phyloP scores from a whole-genome alignment of 1,139 yeast genomes.

The Hyphopichia fennica region DNA sequence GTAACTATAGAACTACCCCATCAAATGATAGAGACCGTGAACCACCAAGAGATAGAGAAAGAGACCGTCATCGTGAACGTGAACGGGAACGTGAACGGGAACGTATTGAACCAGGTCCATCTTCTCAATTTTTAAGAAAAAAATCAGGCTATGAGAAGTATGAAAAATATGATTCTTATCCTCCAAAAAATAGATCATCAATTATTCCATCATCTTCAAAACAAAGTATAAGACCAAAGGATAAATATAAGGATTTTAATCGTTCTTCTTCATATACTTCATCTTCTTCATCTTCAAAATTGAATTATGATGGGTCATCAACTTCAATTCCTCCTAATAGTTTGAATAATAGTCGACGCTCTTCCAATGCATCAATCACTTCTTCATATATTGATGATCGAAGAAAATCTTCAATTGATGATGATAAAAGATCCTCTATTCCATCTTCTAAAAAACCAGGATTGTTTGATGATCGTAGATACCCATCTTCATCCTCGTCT shows the following conservation, averaged over 20 bases:
- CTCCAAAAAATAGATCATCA: slow-evolving; percentile 5
- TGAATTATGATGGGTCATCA: background rate
- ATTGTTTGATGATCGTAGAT: background rate
- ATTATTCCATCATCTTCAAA: background rate
- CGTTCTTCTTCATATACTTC: background rate
- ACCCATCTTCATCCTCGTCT: background rate
- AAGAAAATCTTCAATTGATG: slow-evolving; percentile 3
- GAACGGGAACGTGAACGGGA: too few species aligned
- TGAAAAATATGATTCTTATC: slow-evolving; percentile 15
- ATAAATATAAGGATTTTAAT: slow-evolving; percentile 1
- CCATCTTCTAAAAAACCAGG: background rate
- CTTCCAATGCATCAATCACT: background rate
- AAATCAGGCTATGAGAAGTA: background rate
- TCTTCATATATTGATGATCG: slow-evolving; percentile 1
- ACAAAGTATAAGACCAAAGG: background rate
- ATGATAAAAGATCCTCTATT: slow-evolving; percentile 4
- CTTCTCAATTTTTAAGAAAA: background rate
- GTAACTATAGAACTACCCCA: slow-evolving; percentile 10
- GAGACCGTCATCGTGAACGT: slow-evolving; percentile 4
- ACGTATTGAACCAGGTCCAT: background rate
- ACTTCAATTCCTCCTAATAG: background rate
- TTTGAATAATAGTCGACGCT: background rate
- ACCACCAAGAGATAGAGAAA: background rate
- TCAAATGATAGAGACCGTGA: background rate
- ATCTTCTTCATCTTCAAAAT: too few species aligned